A percentile compares a stretch with the other conserved stretches of the same genome.
Evolutionary conservation across 164 flowering plant species (phyloP).

Genomic region (Berberis vulgaris): DNA sequence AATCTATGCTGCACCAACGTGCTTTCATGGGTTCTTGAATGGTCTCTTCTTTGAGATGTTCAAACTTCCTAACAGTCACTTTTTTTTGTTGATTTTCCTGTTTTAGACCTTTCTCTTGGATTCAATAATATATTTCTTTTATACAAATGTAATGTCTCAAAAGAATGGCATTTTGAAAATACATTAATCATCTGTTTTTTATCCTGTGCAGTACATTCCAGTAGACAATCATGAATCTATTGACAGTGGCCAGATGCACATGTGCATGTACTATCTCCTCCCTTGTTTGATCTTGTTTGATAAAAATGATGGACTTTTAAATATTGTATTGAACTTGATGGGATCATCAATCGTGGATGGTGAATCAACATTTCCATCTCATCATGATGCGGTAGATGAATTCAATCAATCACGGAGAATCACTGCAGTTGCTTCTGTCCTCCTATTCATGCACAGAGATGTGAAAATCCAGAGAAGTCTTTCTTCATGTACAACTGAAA

Average conservation of each 20-base stretch:
- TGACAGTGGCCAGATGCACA: constrained; percentile 4
- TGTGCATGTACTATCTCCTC: constrained; percentile 35
- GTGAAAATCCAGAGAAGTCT: constrained; percentile 28
- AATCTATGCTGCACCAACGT: no score
- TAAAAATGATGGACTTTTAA: constrained; percentile 36
- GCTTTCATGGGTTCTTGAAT: no score
- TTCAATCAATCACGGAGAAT: constrained; percentile 23
- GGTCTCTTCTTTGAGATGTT: no score
- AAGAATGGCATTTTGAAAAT: background rate
- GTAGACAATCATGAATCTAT: constrained; percentile 22
- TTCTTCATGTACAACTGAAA: constrained; percentile 31
- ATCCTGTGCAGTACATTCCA: constrained; percentile 33
- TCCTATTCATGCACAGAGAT: constrained; percentile 41
- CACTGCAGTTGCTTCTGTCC: constrained; percentile 29
- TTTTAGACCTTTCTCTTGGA: no score
- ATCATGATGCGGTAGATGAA: constrained; percentile 3
- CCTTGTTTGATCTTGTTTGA: constrained; percentile 54
- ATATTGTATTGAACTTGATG: constrained; percentile 37
- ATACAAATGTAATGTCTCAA: no score
- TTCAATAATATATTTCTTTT: no score
- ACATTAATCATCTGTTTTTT: no score
- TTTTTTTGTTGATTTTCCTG: no score
- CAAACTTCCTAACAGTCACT: no score
- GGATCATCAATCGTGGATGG: constrained; percentile 27
- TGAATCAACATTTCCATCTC: constrained; percentile 12